These are phyloP conservation scores for Globisporangium okanoganense DNA, from an alignment of 352 stramenopile genomes.

Conservation along the genomic window DNA sequence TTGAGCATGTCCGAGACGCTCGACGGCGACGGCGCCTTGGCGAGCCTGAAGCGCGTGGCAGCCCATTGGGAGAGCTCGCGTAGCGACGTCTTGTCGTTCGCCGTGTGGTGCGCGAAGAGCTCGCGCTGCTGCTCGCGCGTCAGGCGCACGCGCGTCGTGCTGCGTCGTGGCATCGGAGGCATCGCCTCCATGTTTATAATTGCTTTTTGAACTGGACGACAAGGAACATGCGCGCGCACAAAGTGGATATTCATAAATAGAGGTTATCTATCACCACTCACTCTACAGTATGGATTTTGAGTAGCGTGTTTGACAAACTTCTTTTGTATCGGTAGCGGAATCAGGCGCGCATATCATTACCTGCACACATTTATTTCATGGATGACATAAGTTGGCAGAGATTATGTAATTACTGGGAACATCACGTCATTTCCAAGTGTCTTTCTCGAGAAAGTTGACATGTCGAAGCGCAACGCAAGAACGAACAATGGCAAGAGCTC, in stretches of 20 bases:
- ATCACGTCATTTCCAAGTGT: neutral
- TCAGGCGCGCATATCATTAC: too few relatives aligned
- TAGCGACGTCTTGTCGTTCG: neutral
- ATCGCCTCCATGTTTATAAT: neutral
- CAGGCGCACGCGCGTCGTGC: neutral
- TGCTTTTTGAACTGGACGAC: neutral
- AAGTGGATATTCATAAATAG: neutral
- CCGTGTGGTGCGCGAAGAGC: neutral
- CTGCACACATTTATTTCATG: neutral
- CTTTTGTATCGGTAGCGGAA: too few relatives aligned
- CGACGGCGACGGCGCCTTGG: neutral
- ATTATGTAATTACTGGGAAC: neutral
- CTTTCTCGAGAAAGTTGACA: neutral
- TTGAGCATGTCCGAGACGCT: conserved; percentile 5
- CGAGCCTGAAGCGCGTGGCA: neutral
- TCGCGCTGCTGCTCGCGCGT: neutral
- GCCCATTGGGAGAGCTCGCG: neutral
- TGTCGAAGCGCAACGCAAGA: neutral
- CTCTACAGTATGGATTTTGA: neutral
- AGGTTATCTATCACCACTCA: neutral
- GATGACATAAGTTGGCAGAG: neutral
- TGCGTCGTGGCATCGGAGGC: neutral
- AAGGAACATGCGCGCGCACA: neutral
- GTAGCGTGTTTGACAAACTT: too few relatives aligned
- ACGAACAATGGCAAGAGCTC: neutral